Evolutionary conservation across 148 eudicot genomes (phyloP), one percentile per base, ranked within the genome.

Genomic region (Vaccinium vitisidaea): DNA sequence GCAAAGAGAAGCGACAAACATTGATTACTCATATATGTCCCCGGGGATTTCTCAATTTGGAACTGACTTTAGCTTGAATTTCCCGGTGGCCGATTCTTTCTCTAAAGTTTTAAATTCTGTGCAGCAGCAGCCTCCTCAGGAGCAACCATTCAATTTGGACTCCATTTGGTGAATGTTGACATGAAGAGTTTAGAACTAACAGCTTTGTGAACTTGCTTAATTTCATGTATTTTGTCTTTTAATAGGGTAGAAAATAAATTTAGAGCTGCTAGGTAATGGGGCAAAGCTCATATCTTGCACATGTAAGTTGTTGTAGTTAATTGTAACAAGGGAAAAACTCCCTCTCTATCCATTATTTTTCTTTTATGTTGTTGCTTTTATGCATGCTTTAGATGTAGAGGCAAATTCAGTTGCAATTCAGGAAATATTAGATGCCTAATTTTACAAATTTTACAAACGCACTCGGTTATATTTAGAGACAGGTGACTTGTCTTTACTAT

Each of bases 101-200:
- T 87, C 92, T 19, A 86, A 70, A 85, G 87, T 75, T 15, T 59
- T 87, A 54, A 89, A 83, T 53, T 86, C 86, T 23, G 88, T 85
- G 55, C 90, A 85, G 49, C 92, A 83, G 49, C 91, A 87, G 2
- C 82, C 86, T 1, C 80, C 23, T 79, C 90, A 88, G 83, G 97
- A 94, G 85, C 93, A 92, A 85, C 89, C 92, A 55, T 95, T 89
- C 82, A 90, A 95, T 81, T 84, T 93, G 94, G 97, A 94, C 91
- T 90, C 98, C 88, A 86, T 93, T 85, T 95, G 98, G 97, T 93
- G 89, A 91, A 43, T 6, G 32, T 65, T 61, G 67, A 61, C 71
- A 25, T 23, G 46, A 36, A 71, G 8, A 16, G 23, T 39, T 32
- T 12, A 18, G 14, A 77, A 77, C 80, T 77, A 77, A 76, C 79